These are phyloP conservation scores for Solanum chiquidenum DNA, from an alignment of 257 asterid species.

Conservation along the genomic window DNA sequence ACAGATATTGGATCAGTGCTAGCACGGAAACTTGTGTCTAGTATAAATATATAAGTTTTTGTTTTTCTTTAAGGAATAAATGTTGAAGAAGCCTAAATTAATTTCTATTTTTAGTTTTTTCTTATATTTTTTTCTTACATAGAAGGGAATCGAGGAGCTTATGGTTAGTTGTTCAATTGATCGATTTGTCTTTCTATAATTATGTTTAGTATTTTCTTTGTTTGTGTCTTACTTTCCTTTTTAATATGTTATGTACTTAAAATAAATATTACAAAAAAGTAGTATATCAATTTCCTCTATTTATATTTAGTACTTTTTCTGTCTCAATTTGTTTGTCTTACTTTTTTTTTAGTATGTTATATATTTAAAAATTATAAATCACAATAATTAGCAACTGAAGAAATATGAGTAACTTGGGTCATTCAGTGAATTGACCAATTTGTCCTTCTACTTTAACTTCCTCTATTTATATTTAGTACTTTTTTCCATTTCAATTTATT, in stretches of 20 bases:
- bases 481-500: too few species aligned
- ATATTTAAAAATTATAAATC: too few species aligned
- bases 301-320: too few species aligned
- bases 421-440: neutral
- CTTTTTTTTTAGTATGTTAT: neutral
- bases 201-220: neutral
- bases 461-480: neutral
- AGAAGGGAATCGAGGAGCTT: too few species aligned
- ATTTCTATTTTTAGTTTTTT: neutral
- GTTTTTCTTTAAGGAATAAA: too few species aligned
- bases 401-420: neutral
- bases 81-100: neutral
- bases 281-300: neutral
- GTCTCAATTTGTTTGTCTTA: neutral
- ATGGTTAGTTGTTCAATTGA: too few species aligned
- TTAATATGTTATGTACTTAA: neutral
- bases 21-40: too few species aligned
- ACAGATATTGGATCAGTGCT: too few species aligned
- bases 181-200: too few species aligned
- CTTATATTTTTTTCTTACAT: too few species aligned
- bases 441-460: neutral
- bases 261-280: neutral
- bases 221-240: neutral
- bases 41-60: neutral
- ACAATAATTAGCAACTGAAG: neutral